A percentile compares a stretch with the other conserved stretches of the same genome.
phyloP scores from a whole-genome alignment of 73 alveolate species.

The Paramecium pentaurelia region DNA sequence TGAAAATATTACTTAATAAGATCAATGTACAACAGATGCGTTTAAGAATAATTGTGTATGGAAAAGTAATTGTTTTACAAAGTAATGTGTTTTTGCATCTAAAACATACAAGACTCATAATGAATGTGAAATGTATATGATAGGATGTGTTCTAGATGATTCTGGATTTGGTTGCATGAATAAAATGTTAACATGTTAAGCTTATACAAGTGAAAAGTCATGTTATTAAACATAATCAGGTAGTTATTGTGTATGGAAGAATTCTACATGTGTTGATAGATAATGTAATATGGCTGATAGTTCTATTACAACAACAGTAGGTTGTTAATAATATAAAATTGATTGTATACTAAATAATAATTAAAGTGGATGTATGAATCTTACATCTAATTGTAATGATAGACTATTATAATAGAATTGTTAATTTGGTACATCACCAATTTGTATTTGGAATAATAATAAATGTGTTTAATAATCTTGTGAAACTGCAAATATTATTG shows the following conservation, averaged over 20 bases:
- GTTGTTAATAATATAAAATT: background rate
- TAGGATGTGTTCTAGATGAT: background rate
- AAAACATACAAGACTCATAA: background rate
- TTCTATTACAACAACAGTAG: background rate
- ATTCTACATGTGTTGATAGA: background rate
- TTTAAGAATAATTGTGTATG: background rate
- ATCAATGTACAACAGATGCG: background rate
- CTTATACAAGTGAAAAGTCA: background rate
- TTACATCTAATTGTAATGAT: background rate
- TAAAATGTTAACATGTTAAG: background rate
- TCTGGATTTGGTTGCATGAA: constrained; percentile 5
- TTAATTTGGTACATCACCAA: background rate
- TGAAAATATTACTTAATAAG: background rate
- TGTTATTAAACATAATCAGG: background rate
- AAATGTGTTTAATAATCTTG: background rate
- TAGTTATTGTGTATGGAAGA: background rate
- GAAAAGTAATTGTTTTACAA: background rate
- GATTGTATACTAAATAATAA: background rate
- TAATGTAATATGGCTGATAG: background rate
- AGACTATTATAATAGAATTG: background rate
- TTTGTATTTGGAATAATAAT: background rate
- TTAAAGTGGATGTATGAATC: background rate
- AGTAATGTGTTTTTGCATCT: background rate
- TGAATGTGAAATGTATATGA: background rate
- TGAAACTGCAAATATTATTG: background rate